Evolutionary conservation across 805 yeast species (phyloP), one percentile per base, ranked within the genome.

Genomic region (Saccharomycopsis oosterbeekiorum): DNA sequence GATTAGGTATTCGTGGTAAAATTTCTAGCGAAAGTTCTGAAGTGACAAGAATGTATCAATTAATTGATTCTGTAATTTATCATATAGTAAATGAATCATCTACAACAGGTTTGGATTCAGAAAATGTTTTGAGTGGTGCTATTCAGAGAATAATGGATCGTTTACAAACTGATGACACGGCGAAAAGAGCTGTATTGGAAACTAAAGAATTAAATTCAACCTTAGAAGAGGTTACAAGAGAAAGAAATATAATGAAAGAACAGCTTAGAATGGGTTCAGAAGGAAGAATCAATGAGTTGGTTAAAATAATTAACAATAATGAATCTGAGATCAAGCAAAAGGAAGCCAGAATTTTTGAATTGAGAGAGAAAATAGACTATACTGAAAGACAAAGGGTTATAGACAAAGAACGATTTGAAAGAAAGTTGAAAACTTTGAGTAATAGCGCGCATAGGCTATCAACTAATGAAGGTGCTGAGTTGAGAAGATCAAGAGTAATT

Each of bases 151-250:
- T 93, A 55, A 77, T 83, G 62, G 84, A 89, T 53, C 80, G 88
- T 34, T 77, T 92, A 68, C 84, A 85, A 66, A 88, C 97, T 0
- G 97, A 93, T 70, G 96, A 89, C 59, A 85, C 86, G 73, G 96
- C 96, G 12, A 78, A 84, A 59, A 79, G 87, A 63, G 96, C 97
- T 64, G 79, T 76, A 60, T 70, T 69, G 60, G 90, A 81, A 60
- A 77, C 84, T 42, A 78, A 79, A 67, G 81, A 78, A 55, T 78
- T 84, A 50, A 75, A 78, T 4, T 76, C 76, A 61, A 76, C 75
- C 50, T 80, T 85, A 1, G 86, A 83, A 63, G 79, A 78, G 62
- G 84, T 84, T 15, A 71, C 74, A 19, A 82, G 83, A 1, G 90
- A 85, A 68, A 72, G 84, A 62, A 83, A 82, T 69, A 84, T 81